Percentiles rank a stretch among this genome's conserved stretches.
These are phyloP conservation scores for Laetiporus sulphureus DNA, from an alignment of 1,284 basidiomycete species.

Conservation along the genomic window DNA sequence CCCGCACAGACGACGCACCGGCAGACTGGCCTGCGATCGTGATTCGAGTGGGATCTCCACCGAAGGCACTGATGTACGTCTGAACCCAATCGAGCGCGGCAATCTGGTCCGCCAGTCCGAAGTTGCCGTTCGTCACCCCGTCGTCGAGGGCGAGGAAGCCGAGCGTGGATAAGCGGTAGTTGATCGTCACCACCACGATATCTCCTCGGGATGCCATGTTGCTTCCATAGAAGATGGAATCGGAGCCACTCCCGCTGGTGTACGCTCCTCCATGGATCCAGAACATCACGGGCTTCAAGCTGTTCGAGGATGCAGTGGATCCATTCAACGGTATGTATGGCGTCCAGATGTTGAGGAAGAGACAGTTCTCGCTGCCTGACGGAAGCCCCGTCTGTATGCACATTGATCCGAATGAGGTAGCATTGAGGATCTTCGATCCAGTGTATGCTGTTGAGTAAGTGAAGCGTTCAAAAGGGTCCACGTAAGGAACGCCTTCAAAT, in stretches of 20 bases:
- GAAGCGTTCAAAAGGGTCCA: slow-evolving; percentile 25
- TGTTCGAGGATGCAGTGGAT: slow-evolving; percentile 9
- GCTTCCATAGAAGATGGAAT: slow-evolving; percentile 23
- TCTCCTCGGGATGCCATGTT: slow-evolving; percentile 36
- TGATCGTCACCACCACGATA: slow-evolving; percentile 40
- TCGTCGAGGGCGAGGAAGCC: slow-evolving; percentile 35
- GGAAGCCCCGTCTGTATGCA: slow-evolving; percentile 24
- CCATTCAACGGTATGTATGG: slow-evolving; percentile 26
- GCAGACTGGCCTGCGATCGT: slow-evolving; percentile 36
- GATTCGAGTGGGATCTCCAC: slow-evolving; percentile 30
- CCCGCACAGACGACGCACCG: slow-evolving; percentile 32
- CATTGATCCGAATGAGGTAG: slow-evolving; percentile 24
- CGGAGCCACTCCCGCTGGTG: slow-evolving; percentile 30
- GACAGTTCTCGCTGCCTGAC: slow-evolving; percentile 30
- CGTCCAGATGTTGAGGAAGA: slow-evolving; percentile 40
- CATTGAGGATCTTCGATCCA: slow-evolving; percentile 22
- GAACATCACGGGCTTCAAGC: slow-evolving; percentile 36
- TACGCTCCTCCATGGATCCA: slow-evolving; percentile 43
- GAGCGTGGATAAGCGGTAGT: slow-evolving; percentile 38
- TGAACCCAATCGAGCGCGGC: slow-evolving; percentile 30
- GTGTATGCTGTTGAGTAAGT: slow-evolving; percentile 26
- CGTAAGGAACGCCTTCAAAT: slow-evolving; percentile 32
- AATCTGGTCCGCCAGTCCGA: slow-evolving; percentile 34
- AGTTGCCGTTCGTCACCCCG: slow-evolving; percentile 34
- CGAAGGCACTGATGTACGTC: slow-evolving; percentile 30